Evolutionary conservation across 441 rosid genomes (phyloP), one percentile per base, ranked within the genome.

Genomic region (Erodium texanum): DNA sequence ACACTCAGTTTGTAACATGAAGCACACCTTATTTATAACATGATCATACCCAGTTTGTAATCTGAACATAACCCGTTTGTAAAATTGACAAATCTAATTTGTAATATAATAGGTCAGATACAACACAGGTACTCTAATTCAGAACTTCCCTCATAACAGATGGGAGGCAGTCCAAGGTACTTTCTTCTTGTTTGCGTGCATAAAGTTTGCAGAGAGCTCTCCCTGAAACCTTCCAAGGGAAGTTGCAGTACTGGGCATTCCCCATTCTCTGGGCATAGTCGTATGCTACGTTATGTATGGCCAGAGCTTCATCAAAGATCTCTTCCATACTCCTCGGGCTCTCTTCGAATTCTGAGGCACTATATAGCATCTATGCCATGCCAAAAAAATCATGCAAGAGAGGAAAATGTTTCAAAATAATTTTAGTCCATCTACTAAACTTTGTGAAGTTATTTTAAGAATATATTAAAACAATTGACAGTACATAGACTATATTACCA

Each of bases 141-240:
- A 59, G 76, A 4, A 85, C 34, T 71, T 82, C 85, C 24, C 79
- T 83, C 14, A 85, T 73, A 36, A 74, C 75, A 58, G 84, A 79
- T 3, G 68, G 67, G 32, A 73, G 73, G 61, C 69, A 77, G 7
- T 69, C 11, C n/a, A 80, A 0, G 4, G 45, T 6, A 32, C 59
- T 79, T 36, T 77, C 83, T 20, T 65, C 45, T 62, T 67, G 75
- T 66, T 66, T 73, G n/a, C 2, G 1, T 0, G 69, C 48, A 70
- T 83, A 80, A 0, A 80, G 41, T 52, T 36, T 69, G 78, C 85
- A 86, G 3, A 92, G 75, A 3, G 86, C 88, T 16, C 83, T 64
- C 32, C 98, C 90, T 38, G 97, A 92, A 54, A 83, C 76, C 62
- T 23, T 86, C 98, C 97, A 90, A 14, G 82, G 93, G 72, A 89